Conservation (phyloP, 352 stramenopile genomes). For the Phytophthora chlamydospora region DNA sequence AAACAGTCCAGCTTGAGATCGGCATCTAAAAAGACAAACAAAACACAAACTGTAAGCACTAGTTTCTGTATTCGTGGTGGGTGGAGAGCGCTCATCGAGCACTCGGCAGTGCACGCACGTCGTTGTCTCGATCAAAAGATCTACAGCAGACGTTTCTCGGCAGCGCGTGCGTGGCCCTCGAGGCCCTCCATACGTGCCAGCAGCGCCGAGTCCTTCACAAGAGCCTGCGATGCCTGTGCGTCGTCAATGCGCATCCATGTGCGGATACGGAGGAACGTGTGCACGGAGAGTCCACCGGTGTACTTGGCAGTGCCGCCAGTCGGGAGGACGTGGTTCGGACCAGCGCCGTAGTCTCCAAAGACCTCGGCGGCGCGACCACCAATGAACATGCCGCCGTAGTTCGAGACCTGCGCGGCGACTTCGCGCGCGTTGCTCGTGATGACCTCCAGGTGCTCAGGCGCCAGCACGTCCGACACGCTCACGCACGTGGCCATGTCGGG, state of each 20-base stretch:
- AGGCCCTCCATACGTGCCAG: constrained; percentile 93
- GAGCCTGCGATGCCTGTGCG: constrained; percentile 69
- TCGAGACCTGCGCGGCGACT: constrained; percentile 78
- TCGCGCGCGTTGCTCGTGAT: constrained; percentile 92
- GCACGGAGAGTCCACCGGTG: constrained; percentile 97
- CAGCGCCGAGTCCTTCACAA: constrained; percentile 94
- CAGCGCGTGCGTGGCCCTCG: constrained; percentile 80
- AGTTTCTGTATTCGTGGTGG: constrained; percentile 38
- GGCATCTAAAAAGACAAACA: constrained; percentile 6
- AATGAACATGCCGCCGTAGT: constrained; percentile 95
- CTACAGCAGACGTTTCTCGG: constrained; percentile 82
- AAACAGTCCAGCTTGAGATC: constrained; percentile 1
- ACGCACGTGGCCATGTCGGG: constrained; percentile 73
- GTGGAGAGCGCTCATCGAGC: constrained; percentile 15
- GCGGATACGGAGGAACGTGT: constrained; percentile 98
- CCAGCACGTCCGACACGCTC: constrained; percentile 87
- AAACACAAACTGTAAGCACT: constrained; percentile 24
- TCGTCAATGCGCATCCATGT: constrained; percentile 99
- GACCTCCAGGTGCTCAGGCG: constrained; percentile 88
- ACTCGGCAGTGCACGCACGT: constrained; percentile 4
- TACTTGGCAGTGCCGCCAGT: constrained; percentile 97
- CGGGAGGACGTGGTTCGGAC: constrained; percentile 99
- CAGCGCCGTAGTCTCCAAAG: constrained; percentile 98
- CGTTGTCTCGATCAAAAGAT: constrained; percentile 7
- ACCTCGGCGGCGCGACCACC: constrained; percentile 93